Conservation (phyloP, 2,329 filamentous ascomycete genomes). For the Aspergillus puulaauensis region DNA sequence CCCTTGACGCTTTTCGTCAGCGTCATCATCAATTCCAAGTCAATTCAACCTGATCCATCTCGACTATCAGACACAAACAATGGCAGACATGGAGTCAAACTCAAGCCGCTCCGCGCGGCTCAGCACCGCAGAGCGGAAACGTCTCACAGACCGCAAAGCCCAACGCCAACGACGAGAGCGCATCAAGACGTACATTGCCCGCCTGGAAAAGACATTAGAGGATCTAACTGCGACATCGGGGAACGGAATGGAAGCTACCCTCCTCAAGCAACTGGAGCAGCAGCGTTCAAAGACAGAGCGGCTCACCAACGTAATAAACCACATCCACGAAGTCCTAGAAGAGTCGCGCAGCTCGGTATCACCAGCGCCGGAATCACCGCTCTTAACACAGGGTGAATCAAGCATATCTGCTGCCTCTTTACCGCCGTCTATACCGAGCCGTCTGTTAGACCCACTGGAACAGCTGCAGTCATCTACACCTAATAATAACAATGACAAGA, state of each 20-base stretch:
- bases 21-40: neutral
- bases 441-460: neutral
- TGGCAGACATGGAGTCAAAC: neutral
- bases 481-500: neutral
- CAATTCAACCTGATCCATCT: neutral
- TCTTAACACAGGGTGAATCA: neutral
- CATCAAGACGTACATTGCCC: slow-evolving; percentile 13
- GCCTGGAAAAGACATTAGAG: slow-evolving; percentile 9
- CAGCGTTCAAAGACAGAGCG: slow-evolving; percentile 9
- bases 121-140: slow-evolving; percentile 11
- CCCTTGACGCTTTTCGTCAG: neutral
- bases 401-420: neutral
- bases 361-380: neutral
- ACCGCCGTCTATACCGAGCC: neutral
- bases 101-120: neutral
- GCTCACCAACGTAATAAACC: slow-evolving; percentile 7
- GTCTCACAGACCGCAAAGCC: slow-evolving; percentile 14
- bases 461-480: neutral
- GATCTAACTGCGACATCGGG: slow-evolving; percentile 9
- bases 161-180: slow-evolving; percentile 14
- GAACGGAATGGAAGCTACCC: slow-evolving; percentile 7
- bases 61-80: neutral
- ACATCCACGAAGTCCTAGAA: slow-evolving; percentile 9
- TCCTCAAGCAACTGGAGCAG: slow-evolving; percentile 13
- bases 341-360: neutral